Percentiles rank a stretch among this genome's conserved stretches.
phyloP scores from a whole-genome alignment of 768 basidiomycete genomes.

The Scleroderma citrinum region DNA sequence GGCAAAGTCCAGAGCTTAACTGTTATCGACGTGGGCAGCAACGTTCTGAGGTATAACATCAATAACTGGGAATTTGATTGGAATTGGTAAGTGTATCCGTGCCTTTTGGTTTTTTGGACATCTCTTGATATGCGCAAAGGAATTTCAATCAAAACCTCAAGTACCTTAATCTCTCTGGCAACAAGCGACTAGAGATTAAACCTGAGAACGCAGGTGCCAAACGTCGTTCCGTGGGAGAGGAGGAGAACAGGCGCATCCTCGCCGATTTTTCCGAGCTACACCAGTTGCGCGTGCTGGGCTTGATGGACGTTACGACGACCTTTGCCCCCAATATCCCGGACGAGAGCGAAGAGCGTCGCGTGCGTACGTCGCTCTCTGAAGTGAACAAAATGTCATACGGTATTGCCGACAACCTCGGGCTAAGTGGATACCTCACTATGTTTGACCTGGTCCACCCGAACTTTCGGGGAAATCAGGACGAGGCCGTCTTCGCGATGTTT shows the following conservation, averaged over 20 bases:
- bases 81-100: conserved; percentile 71
- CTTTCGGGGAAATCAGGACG: conserved; percentile 69
- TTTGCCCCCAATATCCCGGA: conserved; percentile 65
- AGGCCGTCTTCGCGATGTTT: conserved; percentile 96
- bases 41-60: conserved; percentile 92
- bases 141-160: conserved; percentile 92
- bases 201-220: conserved; percentile 44
- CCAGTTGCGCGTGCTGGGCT: conserved; percentile 83
- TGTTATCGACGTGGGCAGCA: conserved; percentile 90
- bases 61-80: conserved; percentile 99
- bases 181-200: conserved; percentile 94
- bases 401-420: conserved; percentile 88
- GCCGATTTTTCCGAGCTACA: conserved; percentile 86
- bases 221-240: conserved; percentile 18
- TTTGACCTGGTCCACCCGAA: conserved; percentile 88
- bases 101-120: not conserved
- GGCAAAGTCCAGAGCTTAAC: conserved; percentile 73
- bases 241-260: conserved; percentile 36
- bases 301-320: conserved; percentile 89
- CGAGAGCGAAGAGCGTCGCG: conserved; percentile 82
- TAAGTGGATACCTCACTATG: conserved; percentile 75
- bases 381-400: conserved; percentile 94
- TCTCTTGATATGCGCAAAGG: conserved; percentile 41
- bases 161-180: conserved; percentile 96
- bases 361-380: conserved; percentile 85